Evolutionary conservation across 306 rosid species (phyloP), one percentile per base, ranked within the genome.

Genomic region (Malus orientalis): DNA sequence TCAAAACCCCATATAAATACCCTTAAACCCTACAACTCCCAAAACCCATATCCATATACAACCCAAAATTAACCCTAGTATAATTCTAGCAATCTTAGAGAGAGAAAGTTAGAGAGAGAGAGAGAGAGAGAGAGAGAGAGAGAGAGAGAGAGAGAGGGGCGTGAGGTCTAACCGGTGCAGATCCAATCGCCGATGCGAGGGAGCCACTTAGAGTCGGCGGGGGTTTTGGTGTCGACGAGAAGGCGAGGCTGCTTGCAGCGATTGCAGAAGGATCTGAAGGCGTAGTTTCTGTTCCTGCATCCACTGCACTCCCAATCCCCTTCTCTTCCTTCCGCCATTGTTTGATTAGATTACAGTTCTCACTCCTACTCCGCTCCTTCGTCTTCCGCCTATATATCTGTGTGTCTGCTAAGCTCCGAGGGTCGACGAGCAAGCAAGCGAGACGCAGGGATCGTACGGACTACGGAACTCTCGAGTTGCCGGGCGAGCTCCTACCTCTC

Each of bases 171-270:
- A 94, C 98, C 96, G 55, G 95, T 86, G 88, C 98, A 94, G 95
- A 93, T 91, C 97, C 98, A 93, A 80, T 93, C 98, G 45, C 98
- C 97, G 49, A 92, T 89, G 23, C 97, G 93, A 47, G 98, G 98
- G 58, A 95, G 96, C 98, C 98, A 95, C 80, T 92, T 95, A 77
- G 97, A 92, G 86, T 95, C 92, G 61, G 98, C 80, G 3, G 98
- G 97, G 75, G 98, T 95, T 86, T 90, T 89, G 83, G 73, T 80
- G 77, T 92, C 97, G 38, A 95, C 98, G 71, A 95, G 97, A 32
- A 95, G 87, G 33, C 98, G 98, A 8, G 98, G 98, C 76, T 95
- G 97, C 79, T 92, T 91, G 79, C 98, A 95, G 14, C 98, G 88
- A 70, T 92, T 95, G 81, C 98, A 95, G 97, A 90, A 95, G 67